Evolutionary conservation across 1,284 basidiomycete genomes (phyloP), one percentile per base, ranked within the genome.

Genomic region (Cutaneotrichosporon sp.): DNA sequence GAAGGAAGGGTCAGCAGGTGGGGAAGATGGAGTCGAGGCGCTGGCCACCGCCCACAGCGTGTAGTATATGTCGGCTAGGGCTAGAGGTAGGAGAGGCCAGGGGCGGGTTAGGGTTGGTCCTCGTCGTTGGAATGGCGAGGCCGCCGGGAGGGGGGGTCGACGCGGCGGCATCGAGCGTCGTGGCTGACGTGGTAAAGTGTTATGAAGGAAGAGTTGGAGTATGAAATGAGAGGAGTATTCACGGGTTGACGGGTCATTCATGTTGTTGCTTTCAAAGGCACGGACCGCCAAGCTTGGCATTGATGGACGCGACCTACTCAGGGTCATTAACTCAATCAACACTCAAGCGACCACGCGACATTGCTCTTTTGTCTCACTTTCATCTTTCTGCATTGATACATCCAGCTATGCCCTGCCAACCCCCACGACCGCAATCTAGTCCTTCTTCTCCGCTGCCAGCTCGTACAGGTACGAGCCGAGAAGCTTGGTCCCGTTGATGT

Each of bases 401-500:
- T 46, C 42, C 40, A n/a, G 18, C 42, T 46, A 46, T 46, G 42
- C 42, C 14, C 42, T 8, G 16, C 18, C 18, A 4, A 46, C 16
- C 38, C 38, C 38, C 3, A 11, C 9, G 38, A 5, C 42, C 42
- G n/a, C 34, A 2, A 13, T 14, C 38, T 65, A 65, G 14, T 64
- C 51, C 65, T 69, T 66, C 21, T 26, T 22, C 55, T 65, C 57
- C n/a, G 78, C 81, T 59, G 85, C 88, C 31, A 92, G 84, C 80
- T 92, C 90, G 77, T 92, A 90, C 73, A 94, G 82, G 81, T 94
- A 94, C 31, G 88, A 85, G 51, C 91, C 91, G 57, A 94, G 82
- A 51, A 93, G 81, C 80, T 91, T 90, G 60, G 87, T 90, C 26
- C 79, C 79, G 79, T 92, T 85, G 73, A 98, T 90, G 82, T 90